Percentiles rank a stretch among this genome's conserved stretches.
Evolutionary conservation across 805 yeast species (phyloP).

Genomic region (Kodamaea restingae): DNA sequence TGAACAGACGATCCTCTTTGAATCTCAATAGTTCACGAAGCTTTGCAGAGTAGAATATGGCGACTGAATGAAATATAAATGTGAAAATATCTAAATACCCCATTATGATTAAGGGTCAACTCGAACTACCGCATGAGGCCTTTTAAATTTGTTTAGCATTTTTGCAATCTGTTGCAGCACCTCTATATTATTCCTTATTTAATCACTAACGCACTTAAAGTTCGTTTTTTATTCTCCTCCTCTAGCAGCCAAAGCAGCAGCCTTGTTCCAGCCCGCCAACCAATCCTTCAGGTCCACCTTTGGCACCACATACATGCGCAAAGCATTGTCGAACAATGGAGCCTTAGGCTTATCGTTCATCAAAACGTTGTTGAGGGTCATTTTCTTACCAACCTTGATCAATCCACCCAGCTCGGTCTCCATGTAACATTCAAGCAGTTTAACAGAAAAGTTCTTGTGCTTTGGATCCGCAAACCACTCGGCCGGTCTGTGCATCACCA

Average conservation of each 20-base stretch:
- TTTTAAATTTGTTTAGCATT: too few species aligned
- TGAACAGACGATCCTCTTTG: too few species aligned
- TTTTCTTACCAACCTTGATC: constrained; percentile 78
- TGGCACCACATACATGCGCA: constrained; percentile 77
- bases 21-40: too few species aligned
- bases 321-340: constrained; percentile 71
- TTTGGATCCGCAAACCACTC: constrained; percentile 64
- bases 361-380: constrained; percentile 60
- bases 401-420: constrained; percentile 83
- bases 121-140: too few species aligned
- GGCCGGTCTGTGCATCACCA: constrained; percentile 59
- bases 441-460: constrained; percentile 55
- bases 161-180: too few species aligned
- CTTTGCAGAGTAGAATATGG: too few species aligned
- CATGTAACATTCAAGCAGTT: constrained; percentile 67
- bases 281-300: constrained; percentile 60
- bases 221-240: too few species aligned
- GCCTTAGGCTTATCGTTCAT: constrained; percentile 58
- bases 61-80: too few species aligned
- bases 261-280: constrained; percentile 64
- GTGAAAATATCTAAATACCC: too few species aligned
- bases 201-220: too few species aligned
- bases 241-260: constrained; percentile 39
- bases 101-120: too few species aligned
- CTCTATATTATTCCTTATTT: too few species aligned